Evolutionary conservation across 306 rosid genomes (phyloP).

Genomic region (Vachellia collinsii): DNA sequence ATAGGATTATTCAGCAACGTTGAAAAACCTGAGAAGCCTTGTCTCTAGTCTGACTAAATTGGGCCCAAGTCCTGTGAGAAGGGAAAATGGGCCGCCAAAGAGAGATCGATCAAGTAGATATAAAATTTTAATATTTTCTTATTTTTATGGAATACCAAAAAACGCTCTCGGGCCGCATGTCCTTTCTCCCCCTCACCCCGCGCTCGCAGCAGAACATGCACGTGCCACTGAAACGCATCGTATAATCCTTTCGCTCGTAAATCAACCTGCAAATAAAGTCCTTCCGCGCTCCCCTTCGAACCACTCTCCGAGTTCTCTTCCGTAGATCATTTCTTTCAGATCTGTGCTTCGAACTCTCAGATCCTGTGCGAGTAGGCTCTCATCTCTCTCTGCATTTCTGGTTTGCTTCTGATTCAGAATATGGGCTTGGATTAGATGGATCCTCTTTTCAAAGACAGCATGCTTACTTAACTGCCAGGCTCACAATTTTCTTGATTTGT

Average conservation of each 20-base stretch:
- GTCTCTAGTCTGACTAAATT: background rate
- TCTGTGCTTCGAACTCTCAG: constrained; percentile 33
- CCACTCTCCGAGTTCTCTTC: background rate
- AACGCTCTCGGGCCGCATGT: no score
- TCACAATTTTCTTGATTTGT: background rate
- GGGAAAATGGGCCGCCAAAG: background rate
- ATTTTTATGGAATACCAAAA: no score
- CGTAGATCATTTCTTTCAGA: background rate
- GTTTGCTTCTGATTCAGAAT: constrained; percentile 1
- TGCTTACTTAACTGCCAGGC: background rate
- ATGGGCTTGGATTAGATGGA: constrained; percentile 3
- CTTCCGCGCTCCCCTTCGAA: no score
- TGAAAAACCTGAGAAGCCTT: background rate
- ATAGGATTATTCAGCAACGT: background rate
- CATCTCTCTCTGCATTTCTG: background rate
- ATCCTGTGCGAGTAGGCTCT: constrained; percentile 32
- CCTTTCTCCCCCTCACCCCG: no score
- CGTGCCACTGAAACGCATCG: background rate
- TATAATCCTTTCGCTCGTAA: background rate
- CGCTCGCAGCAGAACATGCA: background rate
- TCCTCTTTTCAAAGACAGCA: background rate
- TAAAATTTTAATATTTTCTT: no score
- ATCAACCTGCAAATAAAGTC: background rate
- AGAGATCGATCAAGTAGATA: background rate
- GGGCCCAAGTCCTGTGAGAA: background rate